Percentiles rank a stretch among this genome's conserved stretches.
These are phyloP conservation scores for Trichosporon ovoides DNA, from an alignment of 1,284 basidiomycete genomes.

Conservation along the genomic window DNA sequence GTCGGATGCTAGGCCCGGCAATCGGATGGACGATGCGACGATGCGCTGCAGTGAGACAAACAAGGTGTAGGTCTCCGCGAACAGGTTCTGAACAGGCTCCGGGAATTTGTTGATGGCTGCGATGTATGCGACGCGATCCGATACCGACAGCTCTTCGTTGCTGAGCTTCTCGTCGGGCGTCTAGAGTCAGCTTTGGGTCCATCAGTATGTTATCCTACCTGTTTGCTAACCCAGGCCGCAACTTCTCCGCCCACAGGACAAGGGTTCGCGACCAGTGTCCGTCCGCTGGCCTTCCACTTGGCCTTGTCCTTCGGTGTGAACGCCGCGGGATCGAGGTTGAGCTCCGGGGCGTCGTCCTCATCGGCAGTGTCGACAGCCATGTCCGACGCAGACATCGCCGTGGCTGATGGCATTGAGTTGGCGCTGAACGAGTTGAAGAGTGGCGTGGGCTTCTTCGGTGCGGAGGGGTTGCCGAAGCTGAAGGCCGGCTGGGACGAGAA, in stretches of 20 bases:
- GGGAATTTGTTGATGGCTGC: slow-evolving; percentile 29
- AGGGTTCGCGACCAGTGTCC: slow-evolving; percentile 27
- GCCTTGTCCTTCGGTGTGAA: slow-evolving; percentile 26
- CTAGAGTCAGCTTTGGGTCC: slow-evolving; percentile 18
- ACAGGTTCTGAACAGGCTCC: slow-evolving; percentile 31
- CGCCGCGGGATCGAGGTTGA: slow-evolving; percentile 32
- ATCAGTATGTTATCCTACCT: slow-evolving; percentile 17
- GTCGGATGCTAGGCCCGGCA: slow-evolving; percentile 16
- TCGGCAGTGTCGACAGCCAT: slow-evolving; percentile 5
- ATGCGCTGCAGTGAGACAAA: slow-evolving; percentile 46
- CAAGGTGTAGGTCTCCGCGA: slow-evolving; percentile 45
- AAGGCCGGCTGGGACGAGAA: slow-evolving; percentile 14
- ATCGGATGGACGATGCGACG: slow-evolving; percentile 27
- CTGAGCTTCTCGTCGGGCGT: slow-evolving; percentile 22
- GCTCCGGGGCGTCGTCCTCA: slow-evolving; percentile 6
- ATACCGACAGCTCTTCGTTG: slow-evolving; percentile 17
- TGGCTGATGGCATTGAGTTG: neutral
- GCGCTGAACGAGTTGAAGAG: slow-evolving; percentile 19
- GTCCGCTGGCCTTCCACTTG: slow-evolving; percentile 36
- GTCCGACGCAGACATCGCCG: slow-evolving; percentile 3
- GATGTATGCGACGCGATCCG: slow-evolving; percentile 36
- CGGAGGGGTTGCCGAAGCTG: slow-evolving; percentile 11
- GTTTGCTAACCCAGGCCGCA: slow-evolving; percentile 31
- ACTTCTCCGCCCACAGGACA: slow-evolving; percentile 37
- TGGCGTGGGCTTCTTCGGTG: slow-evolving; percentile 18